These are phyloP conservation scores for Canavalia ensiformis DNA, from an alignment of 306 rosid genomes.

Conservation along the genomic window DNA sequence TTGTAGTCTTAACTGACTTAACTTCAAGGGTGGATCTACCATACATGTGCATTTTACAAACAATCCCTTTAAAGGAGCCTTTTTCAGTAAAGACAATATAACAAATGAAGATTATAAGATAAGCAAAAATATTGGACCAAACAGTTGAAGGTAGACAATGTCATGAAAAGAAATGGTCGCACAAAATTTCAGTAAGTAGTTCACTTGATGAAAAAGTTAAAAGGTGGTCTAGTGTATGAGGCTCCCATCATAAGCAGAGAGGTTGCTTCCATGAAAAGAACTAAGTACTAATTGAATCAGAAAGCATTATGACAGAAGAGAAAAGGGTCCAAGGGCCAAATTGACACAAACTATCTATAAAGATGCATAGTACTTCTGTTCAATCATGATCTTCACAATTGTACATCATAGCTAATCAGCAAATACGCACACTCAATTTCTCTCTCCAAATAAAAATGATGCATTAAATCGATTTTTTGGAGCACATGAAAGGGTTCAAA, in stretches of 20 bases:
- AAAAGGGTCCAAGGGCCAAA: constrained; percentile 24
- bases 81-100: neutral
- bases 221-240: neutral
- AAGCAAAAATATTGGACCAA: neutral
- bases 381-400: neutral
- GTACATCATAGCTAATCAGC: constrained; percentile 12
- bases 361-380: constrained; percentile 8
- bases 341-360: constrained; percentile 18
- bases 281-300: neutral
- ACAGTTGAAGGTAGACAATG: constrained; percentile 2
- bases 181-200: neutral
- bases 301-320: constrained; percentile 4
- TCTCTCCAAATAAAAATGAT: constrained; percentile 24
- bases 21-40: neutral
- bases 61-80: neutral
- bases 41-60: neutral
- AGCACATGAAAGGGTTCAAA: neutral
- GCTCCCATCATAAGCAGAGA: constrained; percentile 15
- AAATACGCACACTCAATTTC: constrained; percentile 12
- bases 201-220: neutral
- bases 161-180: constrained; percentile 11
- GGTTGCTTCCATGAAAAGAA: neutral
- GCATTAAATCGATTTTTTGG: neutral
- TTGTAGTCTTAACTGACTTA: neutral
- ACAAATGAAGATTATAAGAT: neutral